Evolutionary conservation across 352 stramenopile genomes (phyloP), one percentile per base, ranked within the genome.

Genomic region (Globisporangium ultimum): DNA sequence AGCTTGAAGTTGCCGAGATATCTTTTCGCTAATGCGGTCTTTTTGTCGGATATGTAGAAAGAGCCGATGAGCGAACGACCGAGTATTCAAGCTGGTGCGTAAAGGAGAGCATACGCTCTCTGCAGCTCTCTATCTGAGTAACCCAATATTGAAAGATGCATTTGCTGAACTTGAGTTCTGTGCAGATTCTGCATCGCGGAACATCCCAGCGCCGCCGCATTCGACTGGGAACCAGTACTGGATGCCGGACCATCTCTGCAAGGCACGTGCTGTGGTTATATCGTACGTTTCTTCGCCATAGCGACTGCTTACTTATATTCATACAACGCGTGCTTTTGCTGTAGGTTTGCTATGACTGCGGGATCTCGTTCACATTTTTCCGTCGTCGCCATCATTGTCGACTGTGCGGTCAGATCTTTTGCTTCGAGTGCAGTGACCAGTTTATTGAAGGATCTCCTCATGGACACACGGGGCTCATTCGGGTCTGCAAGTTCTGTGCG

Each of bases 201-300:
- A 73, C 45, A 55, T 67, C 14, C 53, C 50, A 3, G 67, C 60
- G 14, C 66, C 66, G 34, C 71, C 74, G 34, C 61, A 71, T 22
- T 78, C 71, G 60, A 74, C 72, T 7, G 65, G 71, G 51, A 72
- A 61, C 50, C 81, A 88, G 55, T 90, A 90, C 60, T 95, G 86
- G 86, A 95, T 95, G 86, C 86, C 86, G 4, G 86, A 95, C 53
- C 70, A 92, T 47, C 59, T 90, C 12, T 93, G 84, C 71, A 95
- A 93, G 62, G 86, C 17, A 45, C 10, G 40, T 10, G 17, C 40
- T 91, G 42, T 42, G 66, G 48, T 18, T 9, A 15, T 48, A 12
- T 24, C 52, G 17, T 34, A 10, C 21, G 10, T 17, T 15, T 49
- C n/a, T 53, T 13, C n/a, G 3, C 28, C 18, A 13, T 21, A 13